A percentile compares a stretch with the other conserved stretches of the same genome.
Evolutionary conservation across 1,284 basidiomycete species (phyloP).

Genomic region (Bothia castanella): DNA sequence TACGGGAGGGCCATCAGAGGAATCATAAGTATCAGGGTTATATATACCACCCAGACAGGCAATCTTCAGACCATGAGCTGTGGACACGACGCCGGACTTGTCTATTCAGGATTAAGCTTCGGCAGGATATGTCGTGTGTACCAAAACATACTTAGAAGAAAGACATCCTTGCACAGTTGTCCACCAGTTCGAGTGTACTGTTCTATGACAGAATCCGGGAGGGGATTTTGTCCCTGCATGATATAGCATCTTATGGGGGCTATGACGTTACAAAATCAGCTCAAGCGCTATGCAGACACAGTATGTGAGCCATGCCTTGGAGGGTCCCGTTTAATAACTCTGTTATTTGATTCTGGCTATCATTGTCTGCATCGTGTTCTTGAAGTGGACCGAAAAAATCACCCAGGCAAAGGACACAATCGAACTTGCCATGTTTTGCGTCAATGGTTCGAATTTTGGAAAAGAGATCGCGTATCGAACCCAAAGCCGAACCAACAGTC

Average conservation of each 20-base stretch:
- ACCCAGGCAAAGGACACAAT: slow-evolving; percentile 81
- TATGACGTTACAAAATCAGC: slow-evolving; percentile 29
- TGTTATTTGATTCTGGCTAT: slow-evolving; percentile 47
- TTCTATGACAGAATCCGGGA: slow-evolving; percentile 70
- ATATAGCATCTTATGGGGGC: slow-evolving; percentile 91
- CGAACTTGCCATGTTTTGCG: slow-evolving; percentile 92
- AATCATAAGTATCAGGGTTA: slow-evolving; percentile 56
- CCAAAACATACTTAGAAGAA: slow-evolving; percentile 68
- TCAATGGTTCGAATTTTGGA: slow-evolving; percentile 85
- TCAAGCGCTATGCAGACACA: not conserved
- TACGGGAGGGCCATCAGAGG: slow-evolving; percentile 59
- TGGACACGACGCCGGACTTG: slow-evolving; percentile 80
- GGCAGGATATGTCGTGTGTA: not conserved
- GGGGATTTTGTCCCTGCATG: slow-evolving; percentile 74
- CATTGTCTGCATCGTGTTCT: slow-evolving; percentile 37
- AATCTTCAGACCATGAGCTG: slow-evolving; percentile 80
- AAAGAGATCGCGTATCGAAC: slow-evolving; percentile 71
- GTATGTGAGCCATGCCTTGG: slow-evolving; percentile 45
- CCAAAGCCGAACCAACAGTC: slow-evolving; percentile 82
- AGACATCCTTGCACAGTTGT: slow-evolving; percentile 78
- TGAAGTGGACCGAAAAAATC: slow-evolving; percentile 81
- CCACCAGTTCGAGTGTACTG: slow-evolving; percentile 73
- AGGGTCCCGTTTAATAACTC: slow-evolving; percentile 64
- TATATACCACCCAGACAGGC: slow-evolving; percentile 81
- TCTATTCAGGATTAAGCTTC: slow-evolving; percentile 43